phyloP scores from a whole-genome alignment of 805 yeast species.

The Yarrowia yakushimensis region DNA sequence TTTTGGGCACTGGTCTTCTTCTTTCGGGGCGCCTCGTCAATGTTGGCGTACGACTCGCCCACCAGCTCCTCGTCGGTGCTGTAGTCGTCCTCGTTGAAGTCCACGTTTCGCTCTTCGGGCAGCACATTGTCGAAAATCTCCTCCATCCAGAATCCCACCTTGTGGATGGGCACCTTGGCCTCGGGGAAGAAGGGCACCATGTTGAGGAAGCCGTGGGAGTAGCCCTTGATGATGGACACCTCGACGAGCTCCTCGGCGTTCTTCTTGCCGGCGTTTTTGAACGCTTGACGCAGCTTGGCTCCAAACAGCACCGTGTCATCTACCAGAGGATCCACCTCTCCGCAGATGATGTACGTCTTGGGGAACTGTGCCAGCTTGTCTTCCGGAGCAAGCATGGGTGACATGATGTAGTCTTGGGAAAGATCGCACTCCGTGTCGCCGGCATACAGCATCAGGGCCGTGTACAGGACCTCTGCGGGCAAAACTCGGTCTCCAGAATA shows the following conservation, averaged over 20 bases:
- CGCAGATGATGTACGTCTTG: slow-evolving; percentile 35
- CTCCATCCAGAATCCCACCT: slow-evolving; percentile 34
- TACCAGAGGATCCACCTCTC: slow-evolving; percentile 37
- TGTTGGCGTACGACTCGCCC: slow-evolving; percentile 18
- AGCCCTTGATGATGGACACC: slow-evolving; percentile 33
- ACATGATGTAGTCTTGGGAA: slow-evolving; percentile 32
- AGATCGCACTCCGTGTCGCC: slow-evolving; percentile 29
- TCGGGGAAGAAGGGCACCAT: slow-evolving; percentile 34
- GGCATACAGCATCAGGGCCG: slow-evolving; percentile 34
- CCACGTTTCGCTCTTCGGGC: slow-evolving; percentile 19
- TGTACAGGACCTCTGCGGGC: slow-evolving; percentile 33
- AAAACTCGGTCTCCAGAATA: slow-evolving; percentile 33
- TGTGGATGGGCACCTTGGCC: slow-evolving; percentile 29
- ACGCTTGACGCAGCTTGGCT: slow-evolving; percentile 34
- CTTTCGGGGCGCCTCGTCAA: neutral
- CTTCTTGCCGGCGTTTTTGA: slow-evolving; percentile 27
- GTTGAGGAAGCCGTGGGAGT: slow-evolving; percentile 35
- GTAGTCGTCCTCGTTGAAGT: slow-evolving; percentile 19
- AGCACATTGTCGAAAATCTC: slow-evolving; percentile 25
- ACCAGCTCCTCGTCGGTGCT: slow-evolving; percentile 17
- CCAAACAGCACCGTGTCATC: slow-evolving; percentile 37
- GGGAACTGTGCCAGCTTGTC: slow-evolving; percentile 34
- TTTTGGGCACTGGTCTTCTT: slow-evolving; percentile 12
- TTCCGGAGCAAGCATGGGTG: slow-evolving; percentile 35
- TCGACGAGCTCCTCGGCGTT: slow-evolving; percentile 31